phyloP scores from a whole-genome alignment of 352 stramenopile genomes.

The Phytophthora idaei region DNA sequence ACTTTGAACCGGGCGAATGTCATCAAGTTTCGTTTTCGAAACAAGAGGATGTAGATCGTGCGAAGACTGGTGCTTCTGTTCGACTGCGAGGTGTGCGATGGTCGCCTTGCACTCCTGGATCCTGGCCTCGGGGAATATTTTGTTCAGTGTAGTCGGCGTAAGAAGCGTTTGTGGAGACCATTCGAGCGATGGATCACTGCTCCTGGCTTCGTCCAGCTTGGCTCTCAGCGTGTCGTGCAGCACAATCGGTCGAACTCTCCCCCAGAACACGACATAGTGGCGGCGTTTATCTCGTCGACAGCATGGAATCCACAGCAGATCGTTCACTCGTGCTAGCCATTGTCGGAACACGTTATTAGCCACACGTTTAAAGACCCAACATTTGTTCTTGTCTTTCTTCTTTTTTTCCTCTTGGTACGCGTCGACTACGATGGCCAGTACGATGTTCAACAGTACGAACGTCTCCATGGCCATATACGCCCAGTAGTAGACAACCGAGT shows the following conservation, averaged over 20 bases:
- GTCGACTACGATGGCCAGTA: conserved; percentile 76
- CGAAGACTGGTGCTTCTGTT: conserved; percentile 12
- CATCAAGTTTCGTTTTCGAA: too few species aligned
- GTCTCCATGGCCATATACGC: conserved; percentile 65
- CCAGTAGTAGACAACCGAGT: conserved; percentile 70
- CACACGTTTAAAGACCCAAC: conserved; percentile 36
- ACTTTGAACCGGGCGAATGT: too few species aligned
- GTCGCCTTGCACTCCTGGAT: conserved; percentile 28
- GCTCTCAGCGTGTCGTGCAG: conserved; percentile 20
- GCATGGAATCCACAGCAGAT: conserved; percentile 18
- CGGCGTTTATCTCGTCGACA: conserved; percentile 15
- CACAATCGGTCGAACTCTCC: conserved; percentile 27
- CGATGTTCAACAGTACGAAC: conserved; percentile 75
- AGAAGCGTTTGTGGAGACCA: conserved; percentile 23
- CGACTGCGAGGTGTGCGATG: conserved; percentile 22
- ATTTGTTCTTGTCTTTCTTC: conserved; percentile 39
- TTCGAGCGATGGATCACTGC: conserved; percentile 11
- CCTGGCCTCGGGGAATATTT: conserved; percentile 26
- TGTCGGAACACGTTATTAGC: conserved; percentile 29
- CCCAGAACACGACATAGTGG: conserved; percentile 28
- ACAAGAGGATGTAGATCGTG: conserved; percentile 9
- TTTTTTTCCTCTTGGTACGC: conserved; percentile 54
- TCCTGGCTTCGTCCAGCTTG: conserved; percentile 7
- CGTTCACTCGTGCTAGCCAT: conserved; percentile 30
- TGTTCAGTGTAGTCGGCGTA: conserved; percentile 14